Conservation (phyloP, 2,329 filamentous ascomycete genomes). For the Penicillium nordicum region DNA sequence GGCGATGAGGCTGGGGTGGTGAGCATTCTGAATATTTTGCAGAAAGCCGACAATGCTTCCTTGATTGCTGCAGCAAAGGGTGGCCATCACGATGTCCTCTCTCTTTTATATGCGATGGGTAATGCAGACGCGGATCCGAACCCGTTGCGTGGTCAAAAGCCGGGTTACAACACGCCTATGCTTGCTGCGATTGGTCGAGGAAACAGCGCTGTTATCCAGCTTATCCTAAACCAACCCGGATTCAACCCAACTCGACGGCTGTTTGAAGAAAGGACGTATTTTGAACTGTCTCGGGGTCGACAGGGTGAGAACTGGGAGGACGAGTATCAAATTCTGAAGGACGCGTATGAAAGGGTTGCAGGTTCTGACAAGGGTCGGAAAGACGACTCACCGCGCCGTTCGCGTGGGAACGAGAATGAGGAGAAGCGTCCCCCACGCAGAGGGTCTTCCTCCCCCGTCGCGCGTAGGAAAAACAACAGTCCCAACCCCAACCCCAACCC, state of each 20-base stretch:
- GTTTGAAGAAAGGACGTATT: conserved; percentile 75
- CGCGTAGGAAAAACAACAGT: conserved; percentile 33
- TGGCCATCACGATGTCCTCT: conserved; percentile 83
- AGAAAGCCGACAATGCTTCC: conserved; percentile 72
- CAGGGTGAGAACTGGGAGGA: conserved; percentile 86
- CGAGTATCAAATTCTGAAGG: conserved; percentile 76
- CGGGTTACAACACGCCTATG: conserved; percentile 85
- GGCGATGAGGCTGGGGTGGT: conserved; percentile 50
- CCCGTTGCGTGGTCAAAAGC: conserved; percentile 55
- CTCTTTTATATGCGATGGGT: conserved; percentile 69
- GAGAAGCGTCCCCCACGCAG: conserved; percentile 32
- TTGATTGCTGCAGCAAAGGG: conserved; percentile 89
- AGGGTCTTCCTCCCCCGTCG: conserved; percentile 41
- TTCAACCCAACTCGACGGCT: conserved; percentile 79
- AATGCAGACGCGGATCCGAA: conserved; percentile 66
- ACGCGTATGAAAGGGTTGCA: conserved; percentile 47
- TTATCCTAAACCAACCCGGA: conserved; percentile 70
- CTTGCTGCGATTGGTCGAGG: conserved; percentile 86
- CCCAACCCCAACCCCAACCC: conserved; percentile 30
- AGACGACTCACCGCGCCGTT: conserved; percentile 37
- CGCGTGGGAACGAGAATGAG: conserved; percentile 41
- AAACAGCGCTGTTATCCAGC: conserved; percentile 77
- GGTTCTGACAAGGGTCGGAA: conserved; percentile 33
- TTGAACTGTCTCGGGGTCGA: conserved; percentile 77
- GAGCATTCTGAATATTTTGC: conserved; percentile 48